Evolutionary conservation across 805 yeast species (phyloP).

Genomic region (Candida namnaoensis): DNA sequence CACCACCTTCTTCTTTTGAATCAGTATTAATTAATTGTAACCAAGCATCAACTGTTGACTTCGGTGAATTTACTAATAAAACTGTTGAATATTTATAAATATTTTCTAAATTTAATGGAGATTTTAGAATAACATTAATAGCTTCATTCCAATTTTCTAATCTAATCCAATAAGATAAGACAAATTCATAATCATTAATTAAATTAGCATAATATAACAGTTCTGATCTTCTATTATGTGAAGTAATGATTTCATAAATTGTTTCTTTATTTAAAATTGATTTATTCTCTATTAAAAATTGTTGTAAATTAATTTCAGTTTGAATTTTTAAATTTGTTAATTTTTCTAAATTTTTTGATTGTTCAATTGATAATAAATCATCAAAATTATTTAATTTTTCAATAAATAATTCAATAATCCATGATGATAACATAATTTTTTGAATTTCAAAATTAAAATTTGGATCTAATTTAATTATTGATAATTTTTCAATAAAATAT

Average conservation of each 20-base stretch:
- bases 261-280: constrained; percentile 54
- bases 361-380: constrained; percentile 20
- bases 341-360: constrained; percentile 11
- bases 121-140: constrained; percentile 42
- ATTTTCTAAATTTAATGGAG: constrained; percentile 30
- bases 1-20: background rate
- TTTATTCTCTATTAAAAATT: constrained; percentile 42
- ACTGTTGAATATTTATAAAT: constrained; percentile 66
- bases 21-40: constrained; percentile 34
- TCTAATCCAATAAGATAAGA: constrained; percentile 61
- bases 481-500: constrained; percentile 37
- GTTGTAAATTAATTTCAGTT: constrained; percentile 25
- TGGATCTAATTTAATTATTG: constrained; percentile 15
- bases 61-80: constrained; percentile 59
- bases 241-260: constrained; percentile 59
- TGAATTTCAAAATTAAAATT: constrained; percentile 20
- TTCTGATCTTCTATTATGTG: constrained; percentile 58
- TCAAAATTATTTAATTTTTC: constrained; percentile 25
- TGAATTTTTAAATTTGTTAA: constrained; percentile 16
- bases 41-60: constrained; percentile 73
- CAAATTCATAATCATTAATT: constrained; percentile 60
- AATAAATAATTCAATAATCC: constrained; percentile 27
- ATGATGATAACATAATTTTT: constrained; percentile 20
- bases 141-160: constrained; percentile 70
- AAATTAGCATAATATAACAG: constrained; percentile 60